A percentile compares a stretch with the other conserved stretches of the same genome.
These are phyloP conservation scores for Paramecium pentaurelia DNA, from an alignment of 73 alveolate genomes.

Conservation along the genomic window DNA sequence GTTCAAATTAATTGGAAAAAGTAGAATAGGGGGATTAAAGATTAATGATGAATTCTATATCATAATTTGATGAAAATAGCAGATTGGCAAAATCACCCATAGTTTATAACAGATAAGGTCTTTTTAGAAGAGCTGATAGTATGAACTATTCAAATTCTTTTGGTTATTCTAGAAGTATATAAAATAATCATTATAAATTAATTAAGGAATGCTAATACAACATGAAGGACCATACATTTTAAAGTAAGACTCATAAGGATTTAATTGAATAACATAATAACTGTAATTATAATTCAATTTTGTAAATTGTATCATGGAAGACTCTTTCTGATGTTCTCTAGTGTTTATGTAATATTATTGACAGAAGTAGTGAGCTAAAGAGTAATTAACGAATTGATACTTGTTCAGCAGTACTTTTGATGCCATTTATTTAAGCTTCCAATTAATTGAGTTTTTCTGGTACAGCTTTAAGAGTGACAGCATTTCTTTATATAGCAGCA, in stretches of 20 bases:
- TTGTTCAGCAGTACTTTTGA: not conserved
- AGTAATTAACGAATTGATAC: not conserved
- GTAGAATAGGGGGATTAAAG: not conserved
- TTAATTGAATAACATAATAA: not conserved
- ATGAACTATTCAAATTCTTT: conserved; percentile 2
- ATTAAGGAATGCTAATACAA: not conserved
- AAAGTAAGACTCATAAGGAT: conserved; percentile 5
- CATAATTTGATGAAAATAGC: not conserved
- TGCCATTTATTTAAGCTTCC: not conserved
- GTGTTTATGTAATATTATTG: not conserved
- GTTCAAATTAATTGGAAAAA: not conserved
- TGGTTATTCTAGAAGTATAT: conserved; percentile 4
- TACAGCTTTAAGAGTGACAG: not conserved
- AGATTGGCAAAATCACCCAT: not conserved
- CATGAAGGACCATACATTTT: not conserved
- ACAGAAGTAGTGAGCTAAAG: not conserved
- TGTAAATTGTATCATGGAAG: not conserved
- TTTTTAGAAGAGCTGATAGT: not conserved
- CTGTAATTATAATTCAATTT: not conserved
- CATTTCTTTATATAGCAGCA: not conserved
- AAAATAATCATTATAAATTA: not conserved
- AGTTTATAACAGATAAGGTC: not conserved
- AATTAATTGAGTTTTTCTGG: not conserved
- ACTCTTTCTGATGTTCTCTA: not conserved
- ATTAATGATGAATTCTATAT: not conserved